phyloP scores from a whole-genome alignment of 140 eudicot species.

The Cichorium intybus region DNA sequence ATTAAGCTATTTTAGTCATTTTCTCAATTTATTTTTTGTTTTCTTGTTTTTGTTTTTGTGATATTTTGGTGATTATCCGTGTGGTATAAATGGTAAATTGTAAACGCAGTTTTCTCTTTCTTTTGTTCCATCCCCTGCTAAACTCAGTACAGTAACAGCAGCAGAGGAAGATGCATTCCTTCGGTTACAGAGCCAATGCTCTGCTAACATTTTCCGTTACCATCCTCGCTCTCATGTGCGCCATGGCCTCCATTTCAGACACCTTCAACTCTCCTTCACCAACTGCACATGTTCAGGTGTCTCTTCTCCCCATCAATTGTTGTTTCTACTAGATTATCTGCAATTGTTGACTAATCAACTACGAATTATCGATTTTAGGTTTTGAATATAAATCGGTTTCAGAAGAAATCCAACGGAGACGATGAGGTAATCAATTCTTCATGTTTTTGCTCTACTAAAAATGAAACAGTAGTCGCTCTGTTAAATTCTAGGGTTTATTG shows the following conservation, averaged over 20 bases:
- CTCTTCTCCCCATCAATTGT: constrained; percentile 13
- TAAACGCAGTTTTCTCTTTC: too few relatives aligned
- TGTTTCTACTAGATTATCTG: neutral
- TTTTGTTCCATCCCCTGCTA: too few relatives aligned
- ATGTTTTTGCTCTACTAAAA: neutral
- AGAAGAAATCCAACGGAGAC: constrained; percentile 61
- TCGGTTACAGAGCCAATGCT: constrained; percentile 80
- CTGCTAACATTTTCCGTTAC: constrained; percentile 63
- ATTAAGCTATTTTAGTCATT: too few relatives aligned
- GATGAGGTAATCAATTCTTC: constrained; percentile 53
- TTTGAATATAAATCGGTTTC: constrained; percentile 64
- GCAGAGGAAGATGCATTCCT: constrained; percentile 57
- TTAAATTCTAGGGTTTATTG: constrained; percentile 12
- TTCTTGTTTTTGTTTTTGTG: too few relatives aligned
- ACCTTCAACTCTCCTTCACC: constrained; percentile 63
- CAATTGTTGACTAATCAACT: neutral
- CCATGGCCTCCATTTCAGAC: constrained; percentile 73
- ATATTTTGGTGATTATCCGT: too few relatives aligned
- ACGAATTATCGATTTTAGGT: constrained; percentile 34
- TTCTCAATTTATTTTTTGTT: too few relatives aligned
- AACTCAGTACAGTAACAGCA: too few relatives aligned
- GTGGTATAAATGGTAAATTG: too few relatives aligned
- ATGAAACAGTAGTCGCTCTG: neutral
- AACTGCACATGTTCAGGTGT: constrained; percentile 50
- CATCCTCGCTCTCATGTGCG: constrained; percentile 69